phyloP scores from a whole-genome alignment of 257 asterid genomes.

The Fraxinus americana region DNA sequence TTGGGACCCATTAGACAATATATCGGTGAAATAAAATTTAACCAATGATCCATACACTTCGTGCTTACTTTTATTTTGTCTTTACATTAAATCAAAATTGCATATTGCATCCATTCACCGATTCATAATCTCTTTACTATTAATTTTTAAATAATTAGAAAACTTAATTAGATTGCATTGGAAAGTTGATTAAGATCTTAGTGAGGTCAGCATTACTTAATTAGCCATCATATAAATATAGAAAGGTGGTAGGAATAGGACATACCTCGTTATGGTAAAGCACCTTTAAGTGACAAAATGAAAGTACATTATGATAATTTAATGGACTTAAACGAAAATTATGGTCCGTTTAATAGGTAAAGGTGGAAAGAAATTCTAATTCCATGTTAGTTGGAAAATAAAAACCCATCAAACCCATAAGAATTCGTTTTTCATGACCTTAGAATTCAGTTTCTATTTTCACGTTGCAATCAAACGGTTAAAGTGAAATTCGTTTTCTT shows the following conservation, averaged over 20 bases:
- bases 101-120: not conserved
- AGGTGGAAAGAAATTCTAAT: too few species aligned
- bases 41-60: not conserved
- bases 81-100: not conserved
- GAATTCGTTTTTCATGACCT: too few species aligned
- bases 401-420: too few species aligned
- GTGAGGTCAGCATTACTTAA: slow-evolving; percentile 17
- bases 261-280: not conserved
- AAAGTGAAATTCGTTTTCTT: too few species aligned
- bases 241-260: not conserved
- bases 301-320: slow-evolving; percentile 6
- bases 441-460: too few species aligned
- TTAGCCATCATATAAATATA: not conserved
- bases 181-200: slow-evolving; percentile 15
- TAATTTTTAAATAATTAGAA: not conserved
- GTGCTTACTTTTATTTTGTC: not conserved
- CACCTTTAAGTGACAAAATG: slow-evolving; percentile 3
- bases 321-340: too few species aligned
- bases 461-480: too few species aligned
- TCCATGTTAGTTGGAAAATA: too few species aligned
- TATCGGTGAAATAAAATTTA: not conserved
- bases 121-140: not conserved
- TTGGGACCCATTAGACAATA: not conserved
- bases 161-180: not conserved
- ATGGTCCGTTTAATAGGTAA: not conserved